Percentiles rank a stretch among this genome's conserved stretches.
Conservation (phyloP, 1,284 basidiomycete species). For the Heterobasidion annosum region DNA sequence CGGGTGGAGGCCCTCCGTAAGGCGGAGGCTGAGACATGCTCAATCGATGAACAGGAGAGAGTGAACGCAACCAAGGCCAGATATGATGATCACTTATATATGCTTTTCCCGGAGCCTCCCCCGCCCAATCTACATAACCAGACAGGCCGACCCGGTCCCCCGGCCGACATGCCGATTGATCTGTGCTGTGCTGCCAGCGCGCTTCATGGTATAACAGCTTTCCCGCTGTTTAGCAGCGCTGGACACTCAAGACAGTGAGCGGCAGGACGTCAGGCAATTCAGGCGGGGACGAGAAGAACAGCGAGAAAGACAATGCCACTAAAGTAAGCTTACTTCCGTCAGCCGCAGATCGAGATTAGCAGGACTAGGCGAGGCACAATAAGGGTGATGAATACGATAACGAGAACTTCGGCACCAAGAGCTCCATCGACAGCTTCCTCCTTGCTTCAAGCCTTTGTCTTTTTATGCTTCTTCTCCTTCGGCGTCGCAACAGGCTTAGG, state of each 20-base stretch:
- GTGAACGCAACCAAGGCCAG: slow-evolving; percentile 9
- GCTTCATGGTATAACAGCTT: background rate
- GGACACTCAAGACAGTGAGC: too few relatives aligned
- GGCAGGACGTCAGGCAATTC: background rate
- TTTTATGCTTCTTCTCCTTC: slow-evolving; percentile 21
- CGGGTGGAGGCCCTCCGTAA: slow-evolving; percentile 19
- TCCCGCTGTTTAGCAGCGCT: too few relatives aligned
- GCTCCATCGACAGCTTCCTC: background rate
- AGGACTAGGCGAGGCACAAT: background rate
- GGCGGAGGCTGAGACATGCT: slow-evolving; percentile 36
- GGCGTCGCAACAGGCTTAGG: slow-evolving; percentile 3
- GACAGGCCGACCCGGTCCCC: background rate
- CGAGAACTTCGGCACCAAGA: background rate
- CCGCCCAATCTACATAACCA: background rate
- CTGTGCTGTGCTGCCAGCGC: background rate
- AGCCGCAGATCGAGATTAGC: background rate
- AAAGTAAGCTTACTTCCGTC: background rate
- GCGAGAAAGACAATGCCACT: background rate
- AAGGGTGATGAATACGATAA: slow-evolving; percentile 4
- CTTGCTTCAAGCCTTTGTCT: slow-evolving; percentile 14
- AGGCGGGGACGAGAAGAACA: background rate
- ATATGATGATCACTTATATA: slow-evolving; percentile 11
- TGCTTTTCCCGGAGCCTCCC: background rate
- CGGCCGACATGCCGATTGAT: background rate
- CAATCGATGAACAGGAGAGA: slow-evolving; percentile 12